phyloP scores from a whole-genome alignment of 2,329 filamentous ascomycete genomes.

The Fusarium sp. region DNA sequence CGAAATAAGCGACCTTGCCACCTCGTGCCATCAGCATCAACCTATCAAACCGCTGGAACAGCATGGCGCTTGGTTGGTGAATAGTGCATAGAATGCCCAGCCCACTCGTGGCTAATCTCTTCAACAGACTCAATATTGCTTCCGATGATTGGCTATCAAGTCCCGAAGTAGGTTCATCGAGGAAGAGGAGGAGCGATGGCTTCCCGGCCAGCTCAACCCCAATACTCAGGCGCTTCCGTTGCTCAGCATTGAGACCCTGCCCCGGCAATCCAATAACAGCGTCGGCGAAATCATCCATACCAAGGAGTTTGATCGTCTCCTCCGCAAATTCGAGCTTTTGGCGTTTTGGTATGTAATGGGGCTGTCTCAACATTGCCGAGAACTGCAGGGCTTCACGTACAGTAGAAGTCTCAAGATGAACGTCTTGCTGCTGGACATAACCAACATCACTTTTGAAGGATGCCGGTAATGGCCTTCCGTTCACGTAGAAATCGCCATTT shows the following conservation, averaged over 20 bases:
- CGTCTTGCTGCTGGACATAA: slow-evolving; percentile 13
- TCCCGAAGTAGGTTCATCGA: slow-evolving; percentile 67
- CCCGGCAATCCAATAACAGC: slow-evolving; percentile 74
- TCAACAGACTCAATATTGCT: slow-evolving; percentile 2
- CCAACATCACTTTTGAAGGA: slow-evolving; percentile 5
- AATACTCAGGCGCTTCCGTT: slow-evolving; percentile 72
- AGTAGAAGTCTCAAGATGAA: slow-evolving; percentile 67
- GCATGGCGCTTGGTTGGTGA: slow-evolving; percentile 66
- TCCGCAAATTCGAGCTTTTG: slow-evolving; percentile 72
- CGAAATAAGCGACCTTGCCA: slow-evolving; percentile 77
- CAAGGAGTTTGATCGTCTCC: slow-evolving; percentile 70
- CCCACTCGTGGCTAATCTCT: neutral
- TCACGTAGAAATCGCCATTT: neutral
- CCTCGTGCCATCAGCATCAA: slow-evolving; percentile 73
- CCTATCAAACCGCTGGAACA: slow-evolving; percentile 69
- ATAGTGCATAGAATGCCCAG: slow-evolving; percentile 65
- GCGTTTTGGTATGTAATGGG: slow-evolving; percentile 56
- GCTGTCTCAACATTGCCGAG: slow-evolving; percentile 68
- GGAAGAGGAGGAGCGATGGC: slow-evolving; percentile 69
- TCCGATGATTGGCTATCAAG: slow-evolving; percentile 12
- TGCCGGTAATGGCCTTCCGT: neutral
- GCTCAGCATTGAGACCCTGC: slow-evolving; percentile 70
- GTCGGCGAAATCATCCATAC: slow-evolving; percentile 75
- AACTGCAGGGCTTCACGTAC: slow-evolving; percentile 67
- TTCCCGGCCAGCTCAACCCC: slow-evolving; percentile 69